phyloP scores from a whole-genome alignment of 192 early-diverging fungal species.

The Umbelopsis sp. region DNA sequence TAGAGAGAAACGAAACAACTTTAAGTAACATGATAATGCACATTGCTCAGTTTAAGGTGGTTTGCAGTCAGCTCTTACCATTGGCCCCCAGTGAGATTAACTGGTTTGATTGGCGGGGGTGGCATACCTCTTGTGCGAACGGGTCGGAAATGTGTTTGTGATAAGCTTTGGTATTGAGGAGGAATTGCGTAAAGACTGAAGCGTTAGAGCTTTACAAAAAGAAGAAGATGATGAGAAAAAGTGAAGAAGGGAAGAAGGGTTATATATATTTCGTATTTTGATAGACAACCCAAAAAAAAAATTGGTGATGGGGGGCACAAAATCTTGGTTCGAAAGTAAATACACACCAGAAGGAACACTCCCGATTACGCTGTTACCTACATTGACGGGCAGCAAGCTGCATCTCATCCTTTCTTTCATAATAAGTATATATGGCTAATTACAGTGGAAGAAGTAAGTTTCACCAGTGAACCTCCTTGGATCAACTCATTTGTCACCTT shows the following conservation, averaged over 20 bases:
- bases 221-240: not conserved
- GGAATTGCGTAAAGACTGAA: not conserved
- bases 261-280: not conserved
- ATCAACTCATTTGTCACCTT: too few species aligned
- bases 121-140: not conserved
- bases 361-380: too few species aligned
- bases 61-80: not conserved
- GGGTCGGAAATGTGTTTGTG: not conserved
- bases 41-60: not conserved
- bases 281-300: not conserved
- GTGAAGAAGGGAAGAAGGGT: not conserved
- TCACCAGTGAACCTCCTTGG: too few species aligned
- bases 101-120: slow-evolving; percentile 5
- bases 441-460: too few species aligned
- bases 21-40: too few species aligned
- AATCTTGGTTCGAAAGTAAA: not conserved
- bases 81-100: slow-evolving; percentile 7
- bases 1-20: too few species aligned
- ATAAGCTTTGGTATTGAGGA: not conserved
- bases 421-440: too few species aligned
- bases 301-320: not conserved
- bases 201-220: not conserved
- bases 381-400: too few species aligned
- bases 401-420: too few species aligned
- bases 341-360: not conserved